Base-by-base conservation (phyloP, 352 stramenopile genomes). In the Phytophthora kernoviae region DNA sequence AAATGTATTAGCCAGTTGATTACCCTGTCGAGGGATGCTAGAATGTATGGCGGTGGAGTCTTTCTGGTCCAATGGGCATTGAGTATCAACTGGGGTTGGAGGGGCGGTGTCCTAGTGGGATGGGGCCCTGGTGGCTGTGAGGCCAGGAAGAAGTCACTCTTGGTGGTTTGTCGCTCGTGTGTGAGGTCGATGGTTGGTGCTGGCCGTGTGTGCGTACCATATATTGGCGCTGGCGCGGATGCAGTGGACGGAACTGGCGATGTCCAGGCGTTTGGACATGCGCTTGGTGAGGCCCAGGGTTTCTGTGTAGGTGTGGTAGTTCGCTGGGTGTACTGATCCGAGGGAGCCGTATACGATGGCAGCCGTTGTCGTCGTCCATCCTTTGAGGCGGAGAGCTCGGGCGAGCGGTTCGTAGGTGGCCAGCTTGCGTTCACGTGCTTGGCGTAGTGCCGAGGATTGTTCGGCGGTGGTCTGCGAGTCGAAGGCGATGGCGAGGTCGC, bases 261-360 rank as follows among this genome's bases (percentile, higher is more conserved):
- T 11, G 39, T 63, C 55, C 11, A 57, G 45, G 4, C 39, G 18
- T 24, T 63, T 51, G 4, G 44, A 44, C 15, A 41, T 45, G 3
- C 32, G 27, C 46, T 57, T 63, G 14, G 48, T 26, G 7, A 63
- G 45, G 1, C 46, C 55, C 2, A 57, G 45, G 30, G 36, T 40
- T 22, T 51, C 32, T 1, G 56, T 64, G 17, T 34, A 17, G 15
- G 36, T 21, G 18, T 50, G 43, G 41, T 36, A 15, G 33, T 59
- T 59, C 5, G 10, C 14, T 1, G 14, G 2, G 0, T 20, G 27
- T 4, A 64, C 56, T 26, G 56, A 21, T 0, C 47, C 56, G 5
- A 64, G 32, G 5, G 47, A 47, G 1, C 56, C 46, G 34, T 64
- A 64, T 4, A 54, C 47, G 12, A 64, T 22, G 9, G 46, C 47